phyloP scores from a whole-genome alignment of 371 early-diverging fungal genomes.

The Mortierella sp. region DNA sequence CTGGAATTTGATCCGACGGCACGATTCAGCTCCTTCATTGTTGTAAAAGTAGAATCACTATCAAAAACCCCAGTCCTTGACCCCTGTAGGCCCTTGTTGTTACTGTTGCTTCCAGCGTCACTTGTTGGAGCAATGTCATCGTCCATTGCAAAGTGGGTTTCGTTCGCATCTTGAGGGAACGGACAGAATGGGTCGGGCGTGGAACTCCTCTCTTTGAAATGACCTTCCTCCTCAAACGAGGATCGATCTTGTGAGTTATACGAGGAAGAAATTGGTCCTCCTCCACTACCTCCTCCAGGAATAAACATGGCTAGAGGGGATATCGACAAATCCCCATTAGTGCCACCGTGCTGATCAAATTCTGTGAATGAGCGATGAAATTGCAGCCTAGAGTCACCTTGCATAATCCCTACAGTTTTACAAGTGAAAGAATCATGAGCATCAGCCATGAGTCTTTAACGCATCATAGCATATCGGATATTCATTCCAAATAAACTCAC shows the following conservation, averaged over 20 bases:
- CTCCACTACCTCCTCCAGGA: constrained; percentile 13
- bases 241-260: constrained; percentile 11
- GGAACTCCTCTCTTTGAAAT: constrained; percentile 25
- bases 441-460: neutral
- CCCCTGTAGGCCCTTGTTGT: neutral
- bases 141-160: constrained; percentile 65
- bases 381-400: constrained; percentile 7
- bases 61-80: neutral
- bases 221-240: constrained; percentile 12
- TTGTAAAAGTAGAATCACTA: neutral
- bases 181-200: constrained; percentile 57
- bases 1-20: constrained; percentile 25
- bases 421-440: neutral
- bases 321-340: neutral
- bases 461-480: neutral
- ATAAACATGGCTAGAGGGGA: constrained; percentile 29
- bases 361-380: constrained; percentile 9
- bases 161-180: constrained; percentile 58
- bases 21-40: constrained; percentile 6
- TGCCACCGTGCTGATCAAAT: constrained; percentile 10
- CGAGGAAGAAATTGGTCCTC: constrained; percentile 6
- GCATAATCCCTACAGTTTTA: neutral
- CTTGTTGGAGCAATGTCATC: constrained; percentile 36
- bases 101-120: constrained; percentile 1
- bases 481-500: neutral